Evolutionary conservation across 2,329 filamentous ascomycete genomes (phyloP).

Genomic region (Diplodia scrobiculata): DNA sequence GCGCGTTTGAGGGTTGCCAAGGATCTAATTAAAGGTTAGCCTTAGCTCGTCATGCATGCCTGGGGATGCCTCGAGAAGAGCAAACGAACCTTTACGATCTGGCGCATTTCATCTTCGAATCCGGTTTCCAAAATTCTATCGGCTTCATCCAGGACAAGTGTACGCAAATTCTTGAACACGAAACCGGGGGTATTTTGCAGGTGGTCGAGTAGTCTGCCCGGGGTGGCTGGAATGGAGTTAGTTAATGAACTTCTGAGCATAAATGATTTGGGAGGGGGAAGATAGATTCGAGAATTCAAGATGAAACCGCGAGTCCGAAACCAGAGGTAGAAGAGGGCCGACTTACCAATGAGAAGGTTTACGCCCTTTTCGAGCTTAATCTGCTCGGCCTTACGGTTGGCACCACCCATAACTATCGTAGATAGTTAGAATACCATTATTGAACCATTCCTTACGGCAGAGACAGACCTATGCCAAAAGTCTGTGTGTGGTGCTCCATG

Average conservation of each 20-base stretch:
- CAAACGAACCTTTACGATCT: conserved; percentile 84
- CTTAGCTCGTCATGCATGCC: neutral
- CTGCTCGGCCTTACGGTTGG: conserved; percentile 85
- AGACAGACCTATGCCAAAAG: conserved; percentile 70
- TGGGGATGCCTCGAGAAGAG: neutral
- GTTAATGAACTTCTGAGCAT: neutral
- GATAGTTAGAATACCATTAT: neutral
- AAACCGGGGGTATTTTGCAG: conserved; percentile 90
- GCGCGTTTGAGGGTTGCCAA: conserved; percentile 6
- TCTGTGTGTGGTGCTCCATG: conserved; percentile 91
- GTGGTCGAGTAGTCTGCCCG: conserved; percentile 89
- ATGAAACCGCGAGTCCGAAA: neutral
- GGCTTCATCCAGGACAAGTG: conserved; percentile 92
- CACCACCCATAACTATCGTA: conserved; percentile 78
- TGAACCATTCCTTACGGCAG: neutral
- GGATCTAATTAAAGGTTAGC: neutral
- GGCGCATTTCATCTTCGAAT: conserved; percentile 97
- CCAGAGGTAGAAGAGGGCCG: too few relatives aligned
- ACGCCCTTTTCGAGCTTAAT: conserved; percentile 94
- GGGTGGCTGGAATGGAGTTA: conserved; percentile 60
- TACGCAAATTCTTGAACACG: conserved; percentile 87
- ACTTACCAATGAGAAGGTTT: conserved; percentile 75
- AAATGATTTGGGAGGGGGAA: neutral
- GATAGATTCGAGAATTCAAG: neutral
- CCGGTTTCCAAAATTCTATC: conserved; percentile 95